These are phyloP conservation scores for Chytridium lagenaria DNA, from an alignment of 371 early-diverging fungal species.

Conservation along the genomic window DNA sequence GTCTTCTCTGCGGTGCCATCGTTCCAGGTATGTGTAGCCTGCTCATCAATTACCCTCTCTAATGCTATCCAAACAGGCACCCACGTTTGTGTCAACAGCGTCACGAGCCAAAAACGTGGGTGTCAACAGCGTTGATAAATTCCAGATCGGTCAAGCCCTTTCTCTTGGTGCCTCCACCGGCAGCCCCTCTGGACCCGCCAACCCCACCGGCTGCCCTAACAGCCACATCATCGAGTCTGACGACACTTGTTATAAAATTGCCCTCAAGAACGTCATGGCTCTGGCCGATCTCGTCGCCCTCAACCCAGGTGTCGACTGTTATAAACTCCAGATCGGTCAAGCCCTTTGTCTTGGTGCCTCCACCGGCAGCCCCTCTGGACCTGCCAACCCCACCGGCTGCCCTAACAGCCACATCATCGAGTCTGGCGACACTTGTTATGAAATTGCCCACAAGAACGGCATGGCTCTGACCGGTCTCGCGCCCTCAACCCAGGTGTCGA, in stretches of 20 bases:
- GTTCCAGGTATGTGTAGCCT: not conserved
- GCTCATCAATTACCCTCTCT: too few relatives aligned
- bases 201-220: slow-evolving; percentile 3
- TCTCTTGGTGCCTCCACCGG: not conserved
- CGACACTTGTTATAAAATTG: not conserved
- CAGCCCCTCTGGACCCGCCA: not conserved
- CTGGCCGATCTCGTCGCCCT: slow-evolving; percentile 1
- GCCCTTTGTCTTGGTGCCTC: not conserved
- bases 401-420: not conserved
- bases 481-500: slow-evolving; percentile 1
- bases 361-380: not conserved
- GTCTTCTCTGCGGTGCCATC: not conserved
- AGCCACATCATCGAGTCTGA: not conserved
- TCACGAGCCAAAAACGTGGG: not conserved
- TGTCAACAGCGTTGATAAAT: not conserved
- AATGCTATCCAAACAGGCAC: too few relatives aligned
- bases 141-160: not conserved
- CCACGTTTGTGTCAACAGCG: too few relatives aligned
- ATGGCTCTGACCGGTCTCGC: not conserved
- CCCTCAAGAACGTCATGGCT: not conserved
- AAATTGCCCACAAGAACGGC: not conserved
- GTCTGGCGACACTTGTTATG: not conserved
- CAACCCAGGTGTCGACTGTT: slow-evolving; percentile 3
- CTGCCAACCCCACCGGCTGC: not conserved
- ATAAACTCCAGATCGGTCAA: slow-evolving; percentile 3